These are phyloP conservation scores for Hypholoma fasciculare DNA, from an alignment of 768 basidiomycete genomes.

Conservation along the genomic window DNA sequence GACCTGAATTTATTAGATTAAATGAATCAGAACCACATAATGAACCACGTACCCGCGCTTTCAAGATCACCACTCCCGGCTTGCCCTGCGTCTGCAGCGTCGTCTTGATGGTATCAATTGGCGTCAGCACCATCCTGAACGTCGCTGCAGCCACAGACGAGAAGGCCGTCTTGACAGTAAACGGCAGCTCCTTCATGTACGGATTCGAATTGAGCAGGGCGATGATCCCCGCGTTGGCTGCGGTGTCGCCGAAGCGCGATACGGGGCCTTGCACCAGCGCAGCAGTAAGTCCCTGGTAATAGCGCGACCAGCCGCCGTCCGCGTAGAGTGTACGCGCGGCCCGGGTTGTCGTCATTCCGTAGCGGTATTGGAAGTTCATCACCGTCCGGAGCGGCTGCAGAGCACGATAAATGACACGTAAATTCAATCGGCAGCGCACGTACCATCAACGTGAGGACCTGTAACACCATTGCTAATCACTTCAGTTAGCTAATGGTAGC, in stretches of 20 bases:
- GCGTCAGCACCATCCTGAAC: slow-evolving; percentile 91
- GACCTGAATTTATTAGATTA: slow-evolving; percentile 42
- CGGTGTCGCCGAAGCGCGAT: slow-evolving; percentile 92
- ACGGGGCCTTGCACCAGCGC: slow-evolving; percentile 87
- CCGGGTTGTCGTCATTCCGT: slow-evolving; percentile 71
- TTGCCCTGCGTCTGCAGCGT: slow-evolving; percentile 92
- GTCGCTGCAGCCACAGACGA: slow-evolving; percentile 77
- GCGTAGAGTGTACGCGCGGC: slow-evolving; percentile 68
- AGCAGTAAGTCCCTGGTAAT: slow-evolving; percentile 84
- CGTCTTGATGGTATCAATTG: slow-evolving; percentile 93
- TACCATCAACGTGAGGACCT: slow-evolving; percentile 87
- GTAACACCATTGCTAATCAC: slow-evolving; percentile 82
- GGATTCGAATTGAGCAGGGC: slow-evolving; percentile 80
- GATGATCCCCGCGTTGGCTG: slow-evolving; percentile 90
- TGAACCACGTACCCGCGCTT: slow-evolving; percentile 49
- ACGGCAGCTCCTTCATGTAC: slow-evolving; percentile 64
- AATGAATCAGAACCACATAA: not conserved
- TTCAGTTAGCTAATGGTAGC: slow-evolving; percentile 1
- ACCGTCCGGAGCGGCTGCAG: slow-evolving; percentile 84
- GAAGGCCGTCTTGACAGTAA: slow-evolving; percentile 73
- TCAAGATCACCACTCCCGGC: slow-evolving; percentile 64
- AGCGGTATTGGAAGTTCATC: slow-evolving; percentile 97
- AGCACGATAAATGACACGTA: not conserved
- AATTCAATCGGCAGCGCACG: not conserved
- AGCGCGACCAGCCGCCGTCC: slow-evolving; percentile 81